phyloP scores from a whole-genome alignment of 768 basidiomycete genomes.

The Thelephora ganbajun region DNA sequence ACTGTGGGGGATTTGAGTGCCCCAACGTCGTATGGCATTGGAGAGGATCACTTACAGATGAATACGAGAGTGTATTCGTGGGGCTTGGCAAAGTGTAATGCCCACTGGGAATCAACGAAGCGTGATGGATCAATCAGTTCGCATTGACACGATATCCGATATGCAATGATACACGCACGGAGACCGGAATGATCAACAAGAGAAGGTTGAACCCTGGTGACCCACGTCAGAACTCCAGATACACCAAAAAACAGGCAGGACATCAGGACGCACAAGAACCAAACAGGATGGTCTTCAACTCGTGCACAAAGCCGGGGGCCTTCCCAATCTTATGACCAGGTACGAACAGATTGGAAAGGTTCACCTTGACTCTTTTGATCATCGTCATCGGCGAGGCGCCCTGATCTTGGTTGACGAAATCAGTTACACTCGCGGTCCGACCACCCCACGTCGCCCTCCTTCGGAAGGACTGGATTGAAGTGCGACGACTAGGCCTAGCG shows the following conservation, averaged over 20 bases:
- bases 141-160: background rate
- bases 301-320: conserved; percentile 29
- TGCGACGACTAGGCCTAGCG: too few relatives aligned
- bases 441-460: too few relatives aligned
- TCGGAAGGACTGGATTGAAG: too few relatives aligned
- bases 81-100: conserved; percentile 44
- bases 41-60: conserved; percentile 39
- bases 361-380: background rate
- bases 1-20: conserved; percentile 24
- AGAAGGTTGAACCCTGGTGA: conserved; percentile 54
- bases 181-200: conserved; percentile 57
- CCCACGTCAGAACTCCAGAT: background rate
- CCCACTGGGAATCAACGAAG: conserved; percentile 41
- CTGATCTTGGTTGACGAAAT: too few relatives aligned
- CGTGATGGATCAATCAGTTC: background rate
- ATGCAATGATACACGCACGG: conserved; percentile 25
- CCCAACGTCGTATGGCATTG: background rate
- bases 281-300: conserved; percentile 37
- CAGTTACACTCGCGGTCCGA: too few relatives aligned
- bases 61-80: conserved; percentile 47
- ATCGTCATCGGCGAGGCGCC: background rate
- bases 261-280: conserved; percentile 37
- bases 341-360: background rate
- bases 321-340: conserved; percentile 19
- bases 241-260: background rate